A percentile compares a stretch with the other conserved stretches of the same genome.
phyloP scores from a whole-genome alignment of 495 filamentous ascomycete species.

The Clohesyomyces aquaticus region DNA sequence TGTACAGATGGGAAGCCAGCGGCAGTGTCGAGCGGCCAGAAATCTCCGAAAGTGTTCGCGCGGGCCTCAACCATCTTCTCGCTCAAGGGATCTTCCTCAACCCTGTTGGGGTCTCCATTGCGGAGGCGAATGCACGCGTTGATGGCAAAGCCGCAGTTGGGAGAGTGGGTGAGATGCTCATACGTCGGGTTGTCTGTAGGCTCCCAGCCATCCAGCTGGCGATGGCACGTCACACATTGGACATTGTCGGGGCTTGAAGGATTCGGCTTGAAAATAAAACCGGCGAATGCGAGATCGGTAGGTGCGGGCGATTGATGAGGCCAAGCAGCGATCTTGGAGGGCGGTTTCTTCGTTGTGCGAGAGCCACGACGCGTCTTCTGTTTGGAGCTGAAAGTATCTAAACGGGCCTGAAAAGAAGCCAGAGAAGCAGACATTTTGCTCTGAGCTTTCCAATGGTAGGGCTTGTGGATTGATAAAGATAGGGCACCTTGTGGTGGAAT shows the following conservation, averaged over 20 bases:
- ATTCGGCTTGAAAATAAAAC: slow-evolving; percentile 84
- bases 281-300: slow-evolving; percentile 83
- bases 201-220: slow-evolving; percentile 87
- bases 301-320: slow-evolving; percentile 68
- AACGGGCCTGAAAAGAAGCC: slow-evolving; percentile 54
- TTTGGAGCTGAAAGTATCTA: slow-evolving; percentile 68
- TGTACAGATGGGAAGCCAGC: slow-evolving; percentile 59
- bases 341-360: slow-evolving; percentile 58
- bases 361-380: slow-evolving; percentile 68
- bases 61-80: slow-evolving; percentile 73
- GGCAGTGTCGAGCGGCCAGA: slow-evolving; percentile 89
- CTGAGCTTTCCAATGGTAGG: too few relatives aligned
- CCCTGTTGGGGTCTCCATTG: slow-evolving; percentile 63
- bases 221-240: slow-evolving; percentile 80
- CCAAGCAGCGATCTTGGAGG: slow-evolving; percentile 69
- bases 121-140: slow-evolving; percentile 70
- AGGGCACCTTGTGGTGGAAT: too few relatives aligned
- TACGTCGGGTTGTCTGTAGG: slow-evolving; percentile 73
- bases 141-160: slow-evolving; percentile 85
- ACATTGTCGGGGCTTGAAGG: slow-evolving; percentile 80
- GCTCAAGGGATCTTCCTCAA: slow-evolving; percentile 70
- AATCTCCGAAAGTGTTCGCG: slow-evolving; percentile 71
- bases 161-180: slow-evolving; percentile 83
- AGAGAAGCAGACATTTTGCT: too few relatives aligned
- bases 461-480: too few relatives aligned